Evolutionary conservation across 108 stramenopile genomes (phyloP).

Genomic region (Cylindrotheca fusiformis): DNA sequence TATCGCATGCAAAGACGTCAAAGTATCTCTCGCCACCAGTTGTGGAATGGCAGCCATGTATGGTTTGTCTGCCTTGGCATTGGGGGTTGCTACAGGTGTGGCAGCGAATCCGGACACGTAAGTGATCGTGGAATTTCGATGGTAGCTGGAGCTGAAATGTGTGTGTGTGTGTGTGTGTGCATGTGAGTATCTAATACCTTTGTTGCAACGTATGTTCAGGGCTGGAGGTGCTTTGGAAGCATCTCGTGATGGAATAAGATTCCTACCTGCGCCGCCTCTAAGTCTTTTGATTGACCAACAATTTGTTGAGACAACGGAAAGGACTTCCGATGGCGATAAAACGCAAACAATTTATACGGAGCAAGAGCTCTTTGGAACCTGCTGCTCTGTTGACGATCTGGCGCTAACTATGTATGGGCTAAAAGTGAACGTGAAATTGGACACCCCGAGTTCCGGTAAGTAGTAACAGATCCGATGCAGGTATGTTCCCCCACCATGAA

Average conservation of each 20-base stretch:
- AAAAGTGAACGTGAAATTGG: constrained; percentile 45
- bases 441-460: constrained; percentile 37
- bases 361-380: constrained; percentile 66
- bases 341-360: constrained; percentile 44
- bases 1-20: constrained; percentile 66
- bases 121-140: constrained; percentile 4
- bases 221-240: constrained; percentile 53
- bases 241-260: constrained; percentile 27
- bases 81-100: constrained; percentile 64
- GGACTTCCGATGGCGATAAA: constrained; percentile 56
- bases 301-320: constrained; percentile 53
- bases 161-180: neutral
- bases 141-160: neutral
- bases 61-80: constrained; percentile 66
- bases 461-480: no score
- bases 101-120: constrained; percentile 65
- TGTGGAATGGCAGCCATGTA: constrained; percentile 78
- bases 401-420: constrained; percentile 51
- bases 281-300: constrained; percentile 58
- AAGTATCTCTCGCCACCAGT: constrained; percentile 62
- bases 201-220: constrained; percentile 20
- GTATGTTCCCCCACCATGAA: no score
- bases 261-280: constrained; percentile 64
- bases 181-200: neutral
- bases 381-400: constrained; percentile 37